These are phyloP conservation scores for Ganoderma lingzhi DNA, from an alignment of 1,284 basidiomycete species.

Conservation along the genomic window DNA sequence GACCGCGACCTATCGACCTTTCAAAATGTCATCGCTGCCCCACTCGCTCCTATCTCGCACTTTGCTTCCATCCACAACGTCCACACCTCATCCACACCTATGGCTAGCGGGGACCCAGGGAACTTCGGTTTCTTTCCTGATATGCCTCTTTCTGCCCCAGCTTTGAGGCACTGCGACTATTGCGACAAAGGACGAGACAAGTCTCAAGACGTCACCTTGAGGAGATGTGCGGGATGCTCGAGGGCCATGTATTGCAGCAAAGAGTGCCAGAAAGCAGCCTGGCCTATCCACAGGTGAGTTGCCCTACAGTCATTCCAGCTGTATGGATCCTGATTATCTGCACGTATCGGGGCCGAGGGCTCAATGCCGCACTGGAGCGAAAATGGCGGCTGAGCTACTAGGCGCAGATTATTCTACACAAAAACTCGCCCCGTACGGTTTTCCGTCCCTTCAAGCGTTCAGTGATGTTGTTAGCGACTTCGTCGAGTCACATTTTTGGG, in stretches of 20 bases:
- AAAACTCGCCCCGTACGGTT: neutral
- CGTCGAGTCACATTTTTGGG: neutral
- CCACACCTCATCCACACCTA: neutral
- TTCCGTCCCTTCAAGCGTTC: neutral
- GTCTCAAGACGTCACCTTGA: neutral
- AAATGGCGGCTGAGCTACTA: neutral
- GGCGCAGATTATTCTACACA: neutral
- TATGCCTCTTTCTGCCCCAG: neutral
- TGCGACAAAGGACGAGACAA: neutral
- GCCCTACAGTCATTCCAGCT: too few relatives aligned
- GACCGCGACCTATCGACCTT: neutral
- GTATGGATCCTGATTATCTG: neutral
- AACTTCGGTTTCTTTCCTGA: neutral
- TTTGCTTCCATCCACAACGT: neutral
- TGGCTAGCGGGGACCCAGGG: neutral
- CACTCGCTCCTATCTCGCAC: neutral
- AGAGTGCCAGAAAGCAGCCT: neutral
- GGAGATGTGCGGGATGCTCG: neutral
- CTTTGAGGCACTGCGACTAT: neutral
- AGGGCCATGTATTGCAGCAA: neutral
- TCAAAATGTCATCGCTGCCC: neutral
- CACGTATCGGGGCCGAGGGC: too few relatives aligned
- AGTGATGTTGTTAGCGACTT: neutral
- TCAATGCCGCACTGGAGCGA: neutral
- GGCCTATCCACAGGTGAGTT: neutral